These are phyloP conservation scores for Clonostachys byssicola DNA, from an alignment of 2,329 filamentous ascomycete species.

Conservation along the genomic window DNA sequence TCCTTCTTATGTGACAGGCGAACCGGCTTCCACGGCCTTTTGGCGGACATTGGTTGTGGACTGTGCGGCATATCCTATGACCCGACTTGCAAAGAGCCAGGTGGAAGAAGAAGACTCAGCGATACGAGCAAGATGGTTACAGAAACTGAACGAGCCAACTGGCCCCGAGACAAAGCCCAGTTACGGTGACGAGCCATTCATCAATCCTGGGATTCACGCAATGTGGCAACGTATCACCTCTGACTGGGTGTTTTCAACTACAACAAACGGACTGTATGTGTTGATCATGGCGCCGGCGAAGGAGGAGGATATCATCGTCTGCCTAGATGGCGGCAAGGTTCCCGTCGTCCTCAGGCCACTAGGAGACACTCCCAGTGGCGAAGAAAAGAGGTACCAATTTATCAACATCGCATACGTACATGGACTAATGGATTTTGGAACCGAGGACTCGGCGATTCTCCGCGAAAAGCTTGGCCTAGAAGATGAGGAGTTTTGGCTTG, in stretches of 20 bases:
- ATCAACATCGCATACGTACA: not conserved
- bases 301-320: not conserved
- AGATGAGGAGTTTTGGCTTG: not conserved
- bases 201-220: no score
- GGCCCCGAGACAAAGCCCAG: no score
- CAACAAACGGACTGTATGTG: not conserved
- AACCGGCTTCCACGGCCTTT: not conserved
- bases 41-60: not conserved
- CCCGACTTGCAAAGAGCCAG: not conserved
- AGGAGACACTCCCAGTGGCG: not conserved
- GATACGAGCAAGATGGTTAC: not conserved
- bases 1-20: not conserved
- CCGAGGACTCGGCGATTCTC: not conserved
- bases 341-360: not conserved
- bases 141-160: no score
- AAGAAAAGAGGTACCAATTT: not conserved
- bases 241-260: not conserved
- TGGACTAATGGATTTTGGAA: not conserved
- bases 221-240: not conserved
- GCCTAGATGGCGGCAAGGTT: not conserved
- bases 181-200: no score
- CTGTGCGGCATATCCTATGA: not conserved
- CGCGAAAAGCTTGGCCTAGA: not conserved
- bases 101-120: not conserved
- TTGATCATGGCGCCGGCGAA: not conserved